Evolutionary conservation across 495 filamentous ascomycete genomes (phyloP), one percentile per base, ranked within the genome.

Genomic region (Hypoxylon crocopeplum): DNA sequence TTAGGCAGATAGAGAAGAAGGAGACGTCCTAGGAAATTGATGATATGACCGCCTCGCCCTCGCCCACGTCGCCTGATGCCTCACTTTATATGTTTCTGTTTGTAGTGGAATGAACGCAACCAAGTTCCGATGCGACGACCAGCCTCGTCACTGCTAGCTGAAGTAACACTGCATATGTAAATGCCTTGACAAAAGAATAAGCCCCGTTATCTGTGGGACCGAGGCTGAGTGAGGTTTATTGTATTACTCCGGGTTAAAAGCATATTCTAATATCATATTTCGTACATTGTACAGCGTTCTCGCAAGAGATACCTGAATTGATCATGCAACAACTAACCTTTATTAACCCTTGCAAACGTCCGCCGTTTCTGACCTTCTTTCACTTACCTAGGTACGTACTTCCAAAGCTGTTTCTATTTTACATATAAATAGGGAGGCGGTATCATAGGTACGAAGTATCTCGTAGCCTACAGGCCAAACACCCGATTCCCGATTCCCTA

Each of bases 141-240:
- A 62, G 51, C 58, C 58, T 62, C 29, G 58, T 49, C 25, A 19
- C 36, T 44, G 33, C 25, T 49, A n/a, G n/a, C n/a, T 45, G 30
- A 38, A 44, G 52, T 63, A 44, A 41, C 53, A 15, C 32, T 37
- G 24, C 42, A 46, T 21, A 11, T 10, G 20, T 48, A 37, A 48
- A 12, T 24, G 46, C 30, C 7, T 41, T 39, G 51, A 51, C 56
- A 56, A 38, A 3, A 38, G 51, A 54, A 56, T 62, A 56, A 42
- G 1, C 21, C 19, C 13, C n/a, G 36, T 36, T 42, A 39, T 34
- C 20, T 17, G 52, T 48, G 33, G 42, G 19, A 2, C 53, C 24
- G 44, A 56, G 53, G 41, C 53, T 56, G 52, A n/a, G n/a, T n/a
- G n/a, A n/a, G n/a, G n/a, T n/a, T n/a, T n/a, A n/a, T n/a, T n/a